phyloP scores from a whole-genome alignment of 495 filamentous ascomycete species.

The Penicillium cataractarum region DNA sequence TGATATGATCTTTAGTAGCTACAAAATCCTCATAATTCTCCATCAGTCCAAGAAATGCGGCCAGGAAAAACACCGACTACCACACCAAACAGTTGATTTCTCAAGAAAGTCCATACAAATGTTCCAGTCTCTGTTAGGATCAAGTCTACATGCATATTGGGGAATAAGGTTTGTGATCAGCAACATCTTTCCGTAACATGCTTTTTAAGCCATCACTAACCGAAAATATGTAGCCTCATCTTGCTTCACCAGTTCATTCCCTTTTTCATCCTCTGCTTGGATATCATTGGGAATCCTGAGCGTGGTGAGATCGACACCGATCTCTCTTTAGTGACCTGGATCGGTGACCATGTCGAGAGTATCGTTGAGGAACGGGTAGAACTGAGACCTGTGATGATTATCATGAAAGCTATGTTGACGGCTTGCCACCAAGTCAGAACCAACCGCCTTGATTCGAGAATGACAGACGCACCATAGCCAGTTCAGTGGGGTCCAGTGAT shows the following conservation, averaged over 20 bases:
- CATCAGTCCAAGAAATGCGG: background rate
- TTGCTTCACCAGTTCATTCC: background rate
- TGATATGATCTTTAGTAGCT: background rate
- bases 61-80: background rate
- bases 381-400: background rate
- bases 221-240: background rate
- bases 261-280: background rate
- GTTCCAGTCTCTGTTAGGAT: background rate
- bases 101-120: background rate
- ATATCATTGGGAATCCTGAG: background rate
- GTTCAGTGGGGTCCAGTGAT: no score
- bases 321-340: background rate
- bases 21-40: background rate
- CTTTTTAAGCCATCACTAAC: no score
- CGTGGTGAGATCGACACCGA: background rate
- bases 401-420: background rate
- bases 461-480: no score
- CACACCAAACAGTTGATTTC: background rate
- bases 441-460: background rate
- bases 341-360: background rate
- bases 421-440: background rate
- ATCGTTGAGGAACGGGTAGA: background rate
- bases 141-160: background rate
- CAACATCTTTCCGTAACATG: background rate
- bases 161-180: background rate